A percentile compares a stretch with the other conserved stretches of the same genome.
Conservation (phyloP, 768 basidiomycete species). For the Lactarius akahatsu region DNA sequence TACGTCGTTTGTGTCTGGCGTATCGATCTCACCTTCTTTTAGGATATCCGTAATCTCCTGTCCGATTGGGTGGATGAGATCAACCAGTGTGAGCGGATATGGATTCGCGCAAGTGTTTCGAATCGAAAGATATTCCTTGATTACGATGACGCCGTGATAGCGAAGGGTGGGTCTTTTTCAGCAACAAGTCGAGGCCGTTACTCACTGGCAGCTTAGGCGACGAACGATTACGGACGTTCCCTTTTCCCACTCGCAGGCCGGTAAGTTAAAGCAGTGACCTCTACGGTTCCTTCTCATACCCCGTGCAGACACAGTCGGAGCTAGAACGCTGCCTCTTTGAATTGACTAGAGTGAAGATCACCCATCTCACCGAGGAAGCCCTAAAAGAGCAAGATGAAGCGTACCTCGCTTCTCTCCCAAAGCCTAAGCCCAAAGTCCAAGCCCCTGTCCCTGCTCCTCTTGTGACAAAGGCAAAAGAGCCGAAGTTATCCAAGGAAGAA, state of each 20-base stretch:
- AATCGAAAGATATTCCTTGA: constrained; percentile 90
- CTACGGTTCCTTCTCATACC: constrained; percentile 1
- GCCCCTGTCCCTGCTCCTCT: constrained; percentile 41
- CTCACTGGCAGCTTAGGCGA: constrained; percentile 46
- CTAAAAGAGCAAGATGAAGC: constrained; percentile 86
- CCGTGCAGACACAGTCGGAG: constrained; percentile 81
- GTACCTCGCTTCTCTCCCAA: constrained; percentile 85
- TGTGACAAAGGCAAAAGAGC: constrained; percentile 46
- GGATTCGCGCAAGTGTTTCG: constrained; percentile 84
- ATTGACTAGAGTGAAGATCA: constrained; percentile 78
- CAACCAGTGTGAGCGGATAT: constrained; percentile 82
- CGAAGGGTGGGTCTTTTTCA: constrained; percentile 47
- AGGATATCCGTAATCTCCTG: constrained; percentile 89
- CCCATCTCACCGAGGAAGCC: constrained; percentile 82
- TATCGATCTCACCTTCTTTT: constrained; percentile 10
- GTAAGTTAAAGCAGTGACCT: constrained; percentile 47
- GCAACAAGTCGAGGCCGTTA: not conserved
- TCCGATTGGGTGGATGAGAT: constrained; percentile 88
- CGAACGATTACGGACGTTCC: constrained; percentile 81
- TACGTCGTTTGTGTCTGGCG: constrained; percentile 13
- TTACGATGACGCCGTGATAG: constrained; percentile 75
- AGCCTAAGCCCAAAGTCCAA: constrained; percentile 58
- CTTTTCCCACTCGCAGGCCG: constrained; percentile 94
- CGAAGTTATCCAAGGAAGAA: constrained; percentile 78
- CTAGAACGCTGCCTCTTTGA: constrained; percentile 83